Percentiles rank a stretch among this genome's conserved stretches.
These are phyloP conservation scores for Apiotrichum veenhuisii DNA, from an alignment of 1,284 basidiomycete species.

Conservation along the genomic window DNA sequence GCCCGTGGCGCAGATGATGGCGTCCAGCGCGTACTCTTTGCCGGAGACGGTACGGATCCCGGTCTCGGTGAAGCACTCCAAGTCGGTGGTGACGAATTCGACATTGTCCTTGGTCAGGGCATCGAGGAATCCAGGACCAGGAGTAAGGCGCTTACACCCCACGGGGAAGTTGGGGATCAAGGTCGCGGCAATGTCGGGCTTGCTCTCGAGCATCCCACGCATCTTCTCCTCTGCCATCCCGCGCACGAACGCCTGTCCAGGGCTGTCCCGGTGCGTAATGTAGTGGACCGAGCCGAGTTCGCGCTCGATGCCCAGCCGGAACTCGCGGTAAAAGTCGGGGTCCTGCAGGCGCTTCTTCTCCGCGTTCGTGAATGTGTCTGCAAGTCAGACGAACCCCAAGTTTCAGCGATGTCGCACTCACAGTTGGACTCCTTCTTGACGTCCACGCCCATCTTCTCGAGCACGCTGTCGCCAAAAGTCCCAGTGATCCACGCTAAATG, in stretches of 20 bases:
- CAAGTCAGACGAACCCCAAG: neutral
- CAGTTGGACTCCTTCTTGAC: neutral
- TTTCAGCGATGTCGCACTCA: neutral
- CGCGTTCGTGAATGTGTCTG: slow-evolving; percentile 25
- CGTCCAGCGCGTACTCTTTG: slow-evolving; percentile 28
- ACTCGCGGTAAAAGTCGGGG: slow-evolving; percentile 23
- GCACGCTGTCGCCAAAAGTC: slow-evolving; percentile 21
- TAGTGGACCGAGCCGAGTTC: slow-evolving; percentile 11
- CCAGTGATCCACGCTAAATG: slow-evolving; percentile 28
- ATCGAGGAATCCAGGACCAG: slow-evolving; percentile 44
- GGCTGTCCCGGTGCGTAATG: slow-evolving; percentile 18
- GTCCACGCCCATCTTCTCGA: slow-evolving; percentile 9
- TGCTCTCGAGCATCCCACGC: slow-evolving; percentile 16
- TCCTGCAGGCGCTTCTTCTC: slow-evolving; percentile 21
- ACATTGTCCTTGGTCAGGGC: slow-evolving; percentile 35
- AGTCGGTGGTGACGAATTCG: slow-evolving; percentile 20
- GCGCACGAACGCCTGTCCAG: slow-evolving; percentile 13
- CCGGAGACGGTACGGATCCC: slow-evolving; percentile 22
- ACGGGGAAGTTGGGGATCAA: slow-evolving; percentile 26
- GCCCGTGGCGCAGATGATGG: slow-evolving; percentile 35
- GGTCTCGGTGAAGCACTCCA: slow-evolving; percentile 26
- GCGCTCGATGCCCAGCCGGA: slow-evolving; percentile 25
- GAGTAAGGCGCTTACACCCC: slow-evolving; percentile 38
- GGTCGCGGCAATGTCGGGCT: slow-evolving; percentile 19
- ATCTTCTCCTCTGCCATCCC: slow-evolving; percentile 22